Evolutionary conservation across 163 green algal species (phyloP).

Genomic region (Chloroidium sp.): DNA sequence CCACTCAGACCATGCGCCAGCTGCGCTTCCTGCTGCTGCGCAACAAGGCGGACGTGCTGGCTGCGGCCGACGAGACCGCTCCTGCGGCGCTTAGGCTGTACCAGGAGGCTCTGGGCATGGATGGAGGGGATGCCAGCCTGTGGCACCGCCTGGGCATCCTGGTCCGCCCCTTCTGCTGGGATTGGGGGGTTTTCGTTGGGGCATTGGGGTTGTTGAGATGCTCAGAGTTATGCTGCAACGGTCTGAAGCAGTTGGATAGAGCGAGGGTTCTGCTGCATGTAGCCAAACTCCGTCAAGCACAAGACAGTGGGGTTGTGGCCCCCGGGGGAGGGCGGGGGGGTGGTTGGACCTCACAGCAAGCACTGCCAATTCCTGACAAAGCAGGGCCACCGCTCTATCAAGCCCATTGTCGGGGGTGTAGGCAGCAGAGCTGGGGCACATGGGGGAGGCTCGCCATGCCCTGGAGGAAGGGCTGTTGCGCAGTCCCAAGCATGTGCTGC

Average conservation of each 20-base stretch:
- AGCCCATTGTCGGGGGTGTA: not conserved
- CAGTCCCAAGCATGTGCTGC: constrained; percentile 17
- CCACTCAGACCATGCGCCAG: constrained; percentile 3
- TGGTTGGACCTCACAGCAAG: too few relatives aligned
- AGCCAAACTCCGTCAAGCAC: too few relatives aligned
- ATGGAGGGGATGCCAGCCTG: constrained; percentile 24
- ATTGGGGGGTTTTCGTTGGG: not conserved
- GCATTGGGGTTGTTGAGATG: too few relatives aligned
- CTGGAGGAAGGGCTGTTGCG: constrained; percentile 32
- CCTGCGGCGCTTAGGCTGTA: constrained; percentile 23
- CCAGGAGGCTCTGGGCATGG: constrained; percentile 13
- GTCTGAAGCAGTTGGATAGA: too few relatives aligned
- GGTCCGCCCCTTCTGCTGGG: constrained; percentile 10
- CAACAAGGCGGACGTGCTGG: constrained; percentile 30
- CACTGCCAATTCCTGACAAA: not conserved
- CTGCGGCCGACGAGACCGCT: not conserved
- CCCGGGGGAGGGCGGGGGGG: too few relatives aligned
- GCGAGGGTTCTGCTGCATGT: too few relatives aligned
- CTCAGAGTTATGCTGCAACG: too few relatives aligned
- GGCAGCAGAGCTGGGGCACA: constrained; percentile 23
- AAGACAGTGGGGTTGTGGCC: too few relatives aligned
- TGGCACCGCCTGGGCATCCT: constrained; percentile 34
- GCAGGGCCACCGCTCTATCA: not conserved
- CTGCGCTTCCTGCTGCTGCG: constrained; percentile 29
- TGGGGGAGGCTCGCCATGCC: constrained; percentile 27